Base-by-base conservation (phyloP, 495 filamentous ascomycete genomes). In the Penicillium riverlandense region DNA sequence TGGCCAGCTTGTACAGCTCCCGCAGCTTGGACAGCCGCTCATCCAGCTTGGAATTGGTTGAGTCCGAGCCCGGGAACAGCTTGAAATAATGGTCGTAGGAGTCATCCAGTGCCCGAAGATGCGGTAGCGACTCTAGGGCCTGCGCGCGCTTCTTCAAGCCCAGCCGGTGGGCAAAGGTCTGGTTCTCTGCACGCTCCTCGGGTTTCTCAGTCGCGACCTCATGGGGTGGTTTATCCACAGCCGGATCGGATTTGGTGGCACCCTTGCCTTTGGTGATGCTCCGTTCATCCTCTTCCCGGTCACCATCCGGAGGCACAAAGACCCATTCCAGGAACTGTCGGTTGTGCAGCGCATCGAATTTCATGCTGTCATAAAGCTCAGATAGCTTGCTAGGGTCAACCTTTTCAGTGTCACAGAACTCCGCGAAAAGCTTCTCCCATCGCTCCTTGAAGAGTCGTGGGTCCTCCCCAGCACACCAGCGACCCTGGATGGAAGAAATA, bases 301-400 rank as follows among this genome's bases (percentile, higher is more conserved):
- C 70, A 85, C 78, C 50, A 60, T 79, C 59, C 65, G 76, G 56
- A 2, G 92, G 94, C 47, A 88, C 95, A 57, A 98, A 97, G 2
- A 96, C 86, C 84, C 91, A 96, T 64, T 98, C 94, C n/a, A 98
- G 69, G 47, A 96, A 97, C 46, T 86, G 86, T 5, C 94, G 81
- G 60, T 98, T 98, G 61, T 98, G 92, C 16, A 98, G 75, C 2
- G 94, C 92, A 55, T 98, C 92, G 53, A 96, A 98, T 60, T 98
- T 98, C 90, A 97, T 96, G 28, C 90, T 96, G 63, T 98, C 92
- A 58, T 97, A 97, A 2, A 98, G 71, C 66, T 98, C 92, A 7
- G 88, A 95, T 31, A 98, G 89, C 69, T 97, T 97, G 70, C 89
- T 95, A 1, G 92, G 92, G 59, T 98, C 92, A 8, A 97, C 87